Percentiles rank a stretch among this genome's conserved stretches.
Evolutionary conservation across 2,329 filamentous ascomycete species (phyloP).

Genomic region (Onygena corvina): DNA sequence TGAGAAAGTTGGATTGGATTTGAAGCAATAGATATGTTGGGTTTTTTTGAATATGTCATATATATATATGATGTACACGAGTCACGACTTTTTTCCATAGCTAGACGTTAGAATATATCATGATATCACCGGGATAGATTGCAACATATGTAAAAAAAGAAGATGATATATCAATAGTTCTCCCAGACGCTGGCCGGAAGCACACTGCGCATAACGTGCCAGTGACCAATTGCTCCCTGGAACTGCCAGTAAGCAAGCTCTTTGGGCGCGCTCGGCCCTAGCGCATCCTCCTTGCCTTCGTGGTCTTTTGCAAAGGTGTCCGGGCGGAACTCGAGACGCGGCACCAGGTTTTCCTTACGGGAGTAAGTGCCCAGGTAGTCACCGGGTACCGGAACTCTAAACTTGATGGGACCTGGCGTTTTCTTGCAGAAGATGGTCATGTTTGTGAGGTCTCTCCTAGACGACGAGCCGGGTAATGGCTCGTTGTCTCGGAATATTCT

Average conservation of each 20-base stretch:
- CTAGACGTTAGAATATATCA: not conserved
- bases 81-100: constrained; percentile 2
- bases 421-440: constrained; percentile 92
- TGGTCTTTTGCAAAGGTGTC: constrained; percentile 23
- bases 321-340: constrained; percentile 61
- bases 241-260: constrained; percentile 60
- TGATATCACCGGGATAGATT: constrained; percentile 10
- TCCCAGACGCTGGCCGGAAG: constrained; percentile 73
- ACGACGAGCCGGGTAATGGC: constrained; percentile 39
- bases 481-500: constrained; percentile 76
- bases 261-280: constrained; percentile 19
- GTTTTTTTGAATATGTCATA: not conserved
- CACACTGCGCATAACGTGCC: constrained; percentile 80
- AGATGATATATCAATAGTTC: constrained; percentile 51
- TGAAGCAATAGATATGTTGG: not conserved
- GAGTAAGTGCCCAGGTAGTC: constrained; percentile 65
- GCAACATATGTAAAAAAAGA: not conserved
- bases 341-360: constrained; percentile 57
- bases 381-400: constrained; percentile 50
- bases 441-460: constrained; percentile 67
- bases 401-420: constrained; percentile 43
- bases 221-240: constrained; percentile 70
- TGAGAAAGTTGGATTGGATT: not conserved
- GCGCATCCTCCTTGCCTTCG: not conserved
- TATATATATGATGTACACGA: constrained; percentile 5